Conservation (phyloP, 1,284 basidiomycete genomes). For the Farysia itapuensis region DNA sequence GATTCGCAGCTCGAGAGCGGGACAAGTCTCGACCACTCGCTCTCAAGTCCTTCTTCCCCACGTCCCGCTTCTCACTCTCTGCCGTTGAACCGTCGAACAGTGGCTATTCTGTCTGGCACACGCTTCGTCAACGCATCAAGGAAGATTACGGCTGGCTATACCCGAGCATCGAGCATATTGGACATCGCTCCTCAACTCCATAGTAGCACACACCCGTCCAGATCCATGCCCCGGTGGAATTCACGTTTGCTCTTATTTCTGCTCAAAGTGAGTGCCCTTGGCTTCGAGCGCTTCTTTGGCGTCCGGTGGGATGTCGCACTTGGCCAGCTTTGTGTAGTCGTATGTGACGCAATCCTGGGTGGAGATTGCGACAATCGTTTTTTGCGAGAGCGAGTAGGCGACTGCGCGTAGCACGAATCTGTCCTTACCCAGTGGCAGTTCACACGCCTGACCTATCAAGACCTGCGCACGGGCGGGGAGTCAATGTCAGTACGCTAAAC, state of each 20-base stretch:
- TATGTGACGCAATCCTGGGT: slow-evolving; percentile 43
- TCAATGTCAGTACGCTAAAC: slow-evolving; percentile 8
- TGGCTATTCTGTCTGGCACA: slow-evolving; percentile 36
- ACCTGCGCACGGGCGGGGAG: slow-evolving; percentile 6
- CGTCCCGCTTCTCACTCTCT: no score
- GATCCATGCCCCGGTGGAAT: background rate
- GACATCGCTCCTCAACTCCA: no score
- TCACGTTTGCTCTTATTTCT: slow-evolving; percentile 8
- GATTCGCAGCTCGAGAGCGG: slow-evolving; percentile 52
- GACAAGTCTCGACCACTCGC: slow-evolving; percentile 10
- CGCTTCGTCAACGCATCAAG: slow-evolving; percentile 4
- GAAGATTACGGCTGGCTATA: slow-evolving; percentile 36
- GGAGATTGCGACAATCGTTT: slow-evolving; percentile 37
- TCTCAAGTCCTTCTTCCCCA: background rate
- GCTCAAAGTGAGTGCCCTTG: slow-evolving; percentile 11
- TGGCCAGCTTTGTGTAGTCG: slow-evolving; percentile 42
- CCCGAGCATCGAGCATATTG: no score
- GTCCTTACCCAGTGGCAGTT: slow-evolving; percentile 33
- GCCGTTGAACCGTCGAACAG: no score
- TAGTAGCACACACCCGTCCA: no score
- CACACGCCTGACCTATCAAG: slow-evolving; percentile 35
- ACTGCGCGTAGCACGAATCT: slow-evolving; percentile 31
- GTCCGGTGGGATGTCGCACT: slow-evolving; percentile 41
- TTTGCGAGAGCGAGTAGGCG: slow-evolving; percentile 36
- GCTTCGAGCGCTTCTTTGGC: slow-evolving; percentile 16